These are phyloP conservation scores for Phialocephala sp. DNA, from an alignment of 2,329 filamentous ascomycete species.

Conservation along the genomic window DNA sequence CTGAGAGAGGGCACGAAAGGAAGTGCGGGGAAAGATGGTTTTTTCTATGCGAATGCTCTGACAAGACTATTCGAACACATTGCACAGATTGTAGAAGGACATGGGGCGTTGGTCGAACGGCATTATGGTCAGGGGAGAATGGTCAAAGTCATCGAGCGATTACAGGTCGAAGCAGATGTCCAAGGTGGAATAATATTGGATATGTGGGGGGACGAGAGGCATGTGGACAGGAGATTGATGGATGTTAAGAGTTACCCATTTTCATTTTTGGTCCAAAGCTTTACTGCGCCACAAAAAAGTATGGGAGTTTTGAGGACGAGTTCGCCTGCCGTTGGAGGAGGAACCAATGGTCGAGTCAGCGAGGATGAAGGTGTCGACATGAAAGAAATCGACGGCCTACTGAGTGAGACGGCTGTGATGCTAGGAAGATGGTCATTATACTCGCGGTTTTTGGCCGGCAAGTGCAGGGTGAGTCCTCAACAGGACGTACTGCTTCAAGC, in stretches of 20 bases:
- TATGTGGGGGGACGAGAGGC: conserved; percentile 90
- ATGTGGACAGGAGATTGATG: conserved; percentile 83
- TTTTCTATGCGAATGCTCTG: conserved; percentile 90
- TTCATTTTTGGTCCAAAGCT: conserved; percentile 95
- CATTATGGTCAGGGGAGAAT: conserved; percentile 95
- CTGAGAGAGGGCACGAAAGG: conserved; percentile 71
- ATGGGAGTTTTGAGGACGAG: conserved; percentile 70
- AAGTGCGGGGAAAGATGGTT: conserved; percentile 71
- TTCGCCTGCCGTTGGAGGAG: conserved; percentile 72
- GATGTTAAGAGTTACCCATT: conserved; percentile 98
- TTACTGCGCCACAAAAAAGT: conserved; percentile 72
- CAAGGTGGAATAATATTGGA: conserved; percentile 96
- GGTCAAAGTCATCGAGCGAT: conserved; percentile 88
- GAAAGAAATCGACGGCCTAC: conserved; percentile 88
- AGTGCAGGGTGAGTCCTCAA: conserved; percentile 71
- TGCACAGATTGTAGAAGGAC: conserved; percentile 92
- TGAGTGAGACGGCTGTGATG: conserved; percentile 92
- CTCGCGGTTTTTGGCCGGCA: conserved; percentile 83
- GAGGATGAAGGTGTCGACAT: conserved; percentile 96
- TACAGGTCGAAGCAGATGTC: conserved; percentile 94
- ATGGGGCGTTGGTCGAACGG: conserved; percentile 87
- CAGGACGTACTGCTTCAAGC: conserved; percentile 34
- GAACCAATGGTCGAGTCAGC: conserved; percentile 61
- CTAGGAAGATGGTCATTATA: conserved; percentile 93
- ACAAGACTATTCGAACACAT: conserved; percentile 97